Base-by-base conservation (phyloP, 768 basidiomycete species). In the Mycena sanguinolenta region DNA sequence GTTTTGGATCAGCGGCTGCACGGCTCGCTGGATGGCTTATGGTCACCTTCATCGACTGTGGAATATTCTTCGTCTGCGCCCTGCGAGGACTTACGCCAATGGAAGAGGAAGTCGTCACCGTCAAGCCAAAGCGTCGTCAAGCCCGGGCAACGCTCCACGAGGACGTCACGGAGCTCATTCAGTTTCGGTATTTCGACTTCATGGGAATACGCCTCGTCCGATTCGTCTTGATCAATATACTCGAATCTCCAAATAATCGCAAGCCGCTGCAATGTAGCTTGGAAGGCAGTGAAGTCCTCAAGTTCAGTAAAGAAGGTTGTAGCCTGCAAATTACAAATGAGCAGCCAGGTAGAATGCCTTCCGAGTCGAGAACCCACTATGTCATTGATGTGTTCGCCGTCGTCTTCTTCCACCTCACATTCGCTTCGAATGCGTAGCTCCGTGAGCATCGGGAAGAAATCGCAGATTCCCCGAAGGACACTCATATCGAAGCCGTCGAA, bases 361-460 rank as follows among this genome's bases (percentile, higher is more conserved):
- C n/a, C n/a, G n/a, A n/a, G n/a, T n/a, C n/a, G n/a, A n/a, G n/a
- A 32, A 54, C 53, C 13, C 53, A 54, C 53, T 54, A 32, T 28
- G 12, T 16, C 16, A n/a, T 54, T 54, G 53, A 32, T 10, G n/a
- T n/a, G n/a, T 19, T 17, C 14, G 28, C 23, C 30, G 21, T 7
- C 1, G 10, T 30, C 17, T 6, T n/a, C 3, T n/a, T 36, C 0
- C 32, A 44, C 17, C 1, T 44, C 42, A n/a, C n/a, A n/a, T n/a
- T 44, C 42, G 5, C 6, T 34, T 21, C 19, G 54, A 17, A 63
- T 28, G 52, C 27, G 36, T 34, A 63, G 54, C 25, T 32, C 19
- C 4, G 23, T 32, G n/a, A 65, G 53, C 25, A 16, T 8, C 36
- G 54, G 2, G 30, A 65, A 49, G 27, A 49, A 57, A 0, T 23